Conservation (phyloP, 352 stramenopile genomes). For the Pythium guiyangense region DNA sequence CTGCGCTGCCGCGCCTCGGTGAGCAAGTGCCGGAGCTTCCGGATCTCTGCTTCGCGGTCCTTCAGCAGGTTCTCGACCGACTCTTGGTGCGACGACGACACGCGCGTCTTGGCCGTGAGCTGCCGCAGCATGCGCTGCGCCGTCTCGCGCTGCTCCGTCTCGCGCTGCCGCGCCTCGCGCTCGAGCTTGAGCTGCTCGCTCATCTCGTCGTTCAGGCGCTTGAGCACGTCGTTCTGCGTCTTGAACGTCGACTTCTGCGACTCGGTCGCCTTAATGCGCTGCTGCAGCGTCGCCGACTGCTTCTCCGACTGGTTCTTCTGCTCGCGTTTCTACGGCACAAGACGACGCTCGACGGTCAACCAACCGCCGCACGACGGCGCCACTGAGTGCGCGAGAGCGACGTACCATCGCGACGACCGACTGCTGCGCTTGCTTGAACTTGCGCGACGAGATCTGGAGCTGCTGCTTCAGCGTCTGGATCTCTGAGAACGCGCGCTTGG, state of each 20-base stretch:
- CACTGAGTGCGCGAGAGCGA: slow-evolving; percentile 22
- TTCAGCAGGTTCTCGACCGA: slow-evolving; percentile 56
- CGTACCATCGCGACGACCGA: slow-evolving; percentile 88
- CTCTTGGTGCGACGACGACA: slow-evolving; percentile 66
- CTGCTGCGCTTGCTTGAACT: slow-evolving; percentile 87
- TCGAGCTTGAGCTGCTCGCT: slow-evolving; percentile 64
- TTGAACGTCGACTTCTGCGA: slow-evolving; percentile 55
- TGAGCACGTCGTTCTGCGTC: slow-evolving; percentile 61
- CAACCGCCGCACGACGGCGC: slow-evolving; percentile 2
- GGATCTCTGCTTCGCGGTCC: slow-evolving; percentile 79
- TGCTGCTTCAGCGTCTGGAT: slow-evolving; percentile 93
- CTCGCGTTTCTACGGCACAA: slow-evolving; percentile 81
- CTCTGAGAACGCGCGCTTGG: slow-evolving; percentile 92
- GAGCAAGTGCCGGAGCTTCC: slow-evolving; percentile 67
- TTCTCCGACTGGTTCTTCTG: slow-evolving; percentile 92
- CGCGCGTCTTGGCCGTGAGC: slow-evolving; percentile 58
- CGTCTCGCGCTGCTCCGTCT: slow-evolving; percentile 62
- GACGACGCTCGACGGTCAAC: slow-evolving; percentile 16
- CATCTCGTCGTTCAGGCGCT: slow-evolving; percentile 66
- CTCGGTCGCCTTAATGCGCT: slow-evolving; percentile 78
- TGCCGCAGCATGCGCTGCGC: slow-evolving; percentile 60
- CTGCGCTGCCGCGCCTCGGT: slow-evolving; percentile 68
- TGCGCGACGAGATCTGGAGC: slow-evolving; percentile 82
- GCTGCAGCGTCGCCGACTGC: slow-evolving; percentile 66
- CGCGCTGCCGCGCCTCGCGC: slow-evolving; percentile 59